Evolutionary conservation across 495 filamentous ascomycete species (phyloP).

Genomic region (Penicillium robsamsonii): DNA sequence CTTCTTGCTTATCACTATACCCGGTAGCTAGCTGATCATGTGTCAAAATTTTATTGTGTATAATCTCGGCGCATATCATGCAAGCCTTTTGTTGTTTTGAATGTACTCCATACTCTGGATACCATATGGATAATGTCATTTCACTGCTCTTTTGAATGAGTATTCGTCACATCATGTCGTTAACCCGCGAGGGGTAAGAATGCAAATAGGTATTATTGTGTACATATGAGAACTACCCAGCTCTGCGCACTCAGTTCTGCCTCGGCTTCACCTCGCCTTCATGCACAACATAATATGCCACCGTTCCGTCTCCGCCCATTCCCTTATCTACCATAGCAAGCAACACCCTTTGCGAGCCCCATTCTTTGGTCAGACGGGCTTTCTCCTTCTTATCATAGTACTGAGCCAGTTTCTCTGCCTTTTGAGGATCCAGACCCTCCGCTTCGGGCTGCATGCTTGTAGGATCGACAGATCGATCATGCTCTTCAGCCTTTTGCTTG

Average conservation of each 20-base stretch:
- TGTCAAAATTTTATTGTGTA: slow-evolving; percentile 10
- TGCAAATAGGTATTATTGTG: slow-evolving; percentile 2
- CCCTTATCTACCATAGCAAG: slow-evolving; percentile 70
- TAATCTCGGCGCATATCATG: slow-evolving; percentile 15
- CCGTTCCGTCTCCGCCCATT: slow-evolving; percentile 76
- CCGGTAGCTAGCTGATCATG: slow-evolving; percentile 23
- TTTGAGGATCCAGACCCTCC: slow-evolving; percentile 16
- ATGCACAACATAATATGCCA: slow-evolving; percentile 93
- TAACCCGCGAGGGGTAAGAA: background rate
- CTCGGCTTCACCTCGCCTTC: slow-evolving; percentile 95
- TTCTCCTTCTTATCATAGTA: slow-evolving; percentile 40
- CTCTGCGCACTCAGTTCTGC: slow-evolving; percentile 66
- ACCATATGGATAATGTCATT: slow-evolving; percentile 4
- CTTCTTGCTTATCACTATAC: slow-evolving; percentile 31
- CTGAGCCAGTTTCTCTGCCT: slow-evolving; percentile 34
- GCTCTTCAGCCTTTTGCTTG: slow-evolving; percentile 27
- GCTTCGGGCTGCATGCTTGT: background rate
- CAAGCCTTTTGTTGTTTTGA: background rate
- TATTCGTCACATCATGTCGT: slow-evolving; percentile 10
- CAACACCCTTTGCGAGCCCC: slow-evolving; percentile 66
- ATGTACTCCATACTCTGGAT: background rate
- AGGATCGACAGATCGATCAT: slow-evolving; percentile 12
- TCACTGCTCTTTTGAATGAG: slow-evolving; percentile 11
- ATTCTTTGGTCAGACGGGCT: slow-evolving; percentile 32
- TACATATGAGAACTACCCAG: slow-evolving; percentile 1